A percentile compares a stretch with the other conserved stretches of the same genome.
Conservation (phyloP, 192 early-diverging fungal genomes). For the Endogone sp. region DNA sequence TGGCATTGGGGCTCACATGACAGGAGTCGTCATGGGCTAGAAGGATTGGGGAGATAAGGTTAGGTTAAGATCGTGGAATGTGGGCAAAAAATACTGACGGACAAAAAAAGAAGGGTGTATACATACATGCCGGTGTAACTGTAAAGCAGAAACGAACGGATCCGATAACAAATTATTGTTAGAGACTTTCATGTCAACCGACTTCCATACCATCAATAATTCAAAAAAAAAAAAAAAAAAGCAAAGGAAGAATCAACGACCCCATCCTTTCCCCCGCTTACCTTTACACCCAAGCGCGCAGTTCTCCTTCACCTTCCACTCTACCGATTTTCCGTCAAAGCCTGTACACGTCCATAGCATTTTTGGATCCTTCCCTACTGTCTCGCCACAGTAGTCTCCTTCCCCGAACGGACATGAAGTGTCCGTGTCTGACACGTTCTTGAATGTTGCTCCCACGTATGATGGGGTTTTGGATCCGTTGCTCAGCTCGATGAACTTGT, state of each 20-base stretch:
- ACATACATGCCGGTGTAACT: no score
- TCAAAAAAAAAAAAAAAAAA: no score
- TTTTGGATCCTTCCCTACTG: constrained; percentile 4
- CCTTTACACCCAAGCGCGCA: constrained; percentile 12
- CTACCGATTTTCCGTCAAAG: constrained; percentile 1
- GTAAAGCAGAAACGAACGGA: no score
- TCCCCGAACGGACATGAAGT: constrained; percentile 12
- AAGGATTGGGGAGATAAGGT: background rate
- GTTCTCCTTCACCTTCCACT: constrained; percentile 4
- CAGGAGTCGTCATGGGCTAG: constrained; percentile 10
- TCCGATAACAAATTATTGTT: no score
- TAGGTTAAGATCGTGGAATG: constrained; percentile 1
- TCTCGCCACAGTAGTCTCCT: constrained; percentile 10
- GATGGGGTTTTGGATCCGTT: no score
- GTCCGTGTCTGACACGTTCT: constrained; percentile 1
- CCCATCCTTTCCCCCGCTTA: background rate
- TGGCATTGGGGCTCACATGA: background rate
- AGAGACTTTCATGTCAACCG: no score
- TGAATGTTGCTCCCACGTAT: no score
- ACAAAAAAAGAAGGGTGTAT: no score
- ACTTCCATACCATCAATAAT: no score
- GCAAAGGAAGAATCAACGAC: no score
- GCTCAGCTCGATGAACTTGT: no score
- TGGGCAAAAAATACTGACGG: no score
- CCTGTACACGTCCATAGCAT: constrained; percentile 5